Base-by-base conservation (phyloP, 805 yeast species). In the Candida michaelii region DNA sequence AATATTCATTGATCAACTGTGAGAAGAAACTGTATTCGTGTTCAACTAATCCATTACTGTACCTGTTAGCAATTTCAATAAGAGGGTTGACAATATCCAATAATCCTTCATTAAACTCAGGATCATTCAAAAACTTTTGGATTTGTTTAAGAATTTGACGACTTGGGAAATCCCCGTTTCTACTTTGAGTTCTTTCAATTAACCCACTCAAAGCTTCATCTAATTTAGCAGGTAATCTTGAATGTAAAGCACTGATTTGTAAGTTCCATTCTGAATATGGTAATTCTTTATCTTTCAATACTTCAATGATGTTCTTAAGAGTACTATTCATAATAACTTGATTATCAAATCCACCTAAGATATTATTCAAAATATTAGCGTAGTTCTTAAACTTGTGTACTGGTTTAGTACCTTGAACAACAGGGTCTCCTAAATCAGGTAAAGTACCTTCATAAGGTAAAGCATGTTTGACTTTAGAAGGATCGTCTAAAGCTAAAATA, bases 391-490 rank as follows among this genome's bases (percentile, higher is more conserved):
- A 90, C 56, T 78, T 79, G 67, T 91, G 87, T 42, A 80, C 82
- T 42, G 95, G 85, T 66, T 86, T 91, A 44, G 85, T 77, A 56
- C 99, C 98, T 59, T 75, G 80, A 48, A 89, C 73, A 43, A 73
- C 76, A 49, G 98, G 95, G 24, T 85, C 74, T 39, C 99, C 99
- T 49, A 83, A 71, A 29, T 82, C 89, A 11, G 97, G 97, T 52
- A 95, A 72, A 58, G 95, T 89, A 39, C 97, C 97, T 63, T 89
- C 96, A 56, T 79, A 93, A 40, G 97, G 96, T 61, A 83, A 71
- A 33, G 99, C 99, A 58, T 90, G 99, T 65, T 91, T 91, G 40
- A 93, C 99, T 70, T 89, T 89, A 4, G 96, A 83, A 45, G 98
- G 98, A 62, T 93, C 99, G 60, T 95, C 99, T 43, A 93, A 73